Base-by-base conservation (phyloP, 1,139 yeast species). In the Citeromyces siamensis region DNA sequence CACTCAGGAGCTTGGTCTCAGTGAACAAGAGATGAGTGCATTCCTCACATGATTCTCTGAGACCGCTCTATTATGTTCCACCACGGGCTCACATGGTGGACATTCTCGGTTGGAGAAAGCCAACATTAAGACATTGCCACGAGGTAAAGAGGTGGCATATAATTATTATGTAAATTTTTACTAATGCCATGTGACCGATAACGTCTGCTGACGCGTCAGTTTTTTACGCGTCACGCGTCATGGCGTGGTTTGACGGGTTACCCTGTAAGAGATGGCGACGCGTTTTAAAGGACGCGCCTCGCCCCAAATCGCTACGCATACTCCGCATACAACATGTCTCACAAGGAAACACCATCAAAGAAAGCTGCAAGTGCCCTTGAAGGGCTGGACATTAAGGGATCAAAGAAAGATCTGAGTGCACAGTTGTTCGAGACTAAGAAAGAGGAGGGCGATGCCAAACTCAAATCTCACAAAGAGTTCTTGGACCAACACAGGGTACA, bases 401-500 rank as follows among this genome's bases (percentile, higher is more conserved):
- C 53, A 29, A 53, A 58, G 46, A 54, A 51, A 37, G 55, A 55
- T 36, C 42, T 55, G 34, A 47, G 53, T n/a, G 45, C 47, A 6
- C 41, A 48, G 20, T 39, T 55, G 36, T 53, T 55, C 28, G 53
- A 52, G 35, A 40, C 37, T 17, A 8, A 37, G 23, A 17, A 38
- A n/a, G 40, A 42, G 32, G 41, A 36, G 17, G 35, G 33, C 23
- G 18, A 14, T 16, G 38, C 12, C 12, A 34, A 29, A 22, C 41
- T 34, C 16, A 39, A 37, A 29, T 51, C 52, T 41, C 93, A 81
- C 57, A 46, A 60, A 41, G 59, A 61, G 37, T 81, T 80, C 58
- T 62, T 80, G 54, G 55, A 58, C 36, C 59, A 64, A 45, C 88
- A 79, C 61, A 68, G 62, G 49, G 75, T 69, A 33, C 86, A 76